These are phyloP conservation scores for Salvia miltiorrhiza DNA, from an alignment of 257 asterid genomes.

Conservation along the genomic window DNA sequence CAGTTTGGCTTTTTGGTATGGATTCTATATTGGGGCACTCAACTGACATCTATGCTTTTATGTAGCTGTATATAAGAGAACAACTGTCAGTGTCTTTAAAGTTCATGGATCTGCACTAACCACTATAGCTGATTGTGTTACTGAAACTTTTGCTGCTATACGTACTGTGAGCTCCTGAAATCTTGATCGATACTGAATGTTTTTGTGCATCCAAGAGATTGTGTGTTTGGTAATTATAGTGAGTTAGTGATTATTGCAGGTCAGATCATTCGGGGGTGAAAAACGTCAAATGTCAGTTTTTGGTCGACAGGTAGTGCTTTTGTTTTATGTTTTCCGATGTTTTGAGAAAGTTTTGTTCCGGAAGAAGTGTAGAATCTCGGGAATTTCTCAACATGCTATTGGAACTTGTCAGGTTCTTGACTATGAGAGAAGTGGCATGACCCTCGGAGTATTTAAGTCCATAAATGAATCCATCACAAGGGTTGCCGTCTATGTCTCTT, in stretches of 20 bases:
- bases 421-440: constrained; percentile 77
- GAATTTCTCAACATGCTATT: constrained; percentile 18
- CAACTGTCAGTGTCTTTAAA: constrained; percentile 85
- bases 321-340: background rate
- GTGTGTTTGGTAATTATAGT: constrained; percentile 7
- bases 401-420: constrained; percentile 61
- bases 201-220: constrained; percentile 3
- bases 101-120: constrained; percentile 94
- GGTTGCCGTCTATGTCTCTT: constrained; percentile 87
- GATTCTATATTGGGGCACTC: constrained; percentile 17
- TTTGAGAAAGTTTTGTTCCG: background rate
- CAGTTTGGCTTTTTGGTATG: background rate
- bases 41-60: constrained; percentile 24
- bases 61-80: constrained; percentile 84
- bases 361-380: constrained; percentile 1
- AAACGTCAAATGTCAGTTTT: constrained; percentile 89
- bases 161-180: constrained; percentile 84
- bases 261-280: constrained; percentile 94
- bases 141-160: constrained; percentile 83
- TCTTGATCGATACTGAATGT: background rate
- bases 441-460: constrained; percentile 83
- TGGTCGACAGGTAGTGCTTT: constrained; percentile 57
- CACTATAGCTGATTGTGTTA: constrained; percentile 82
- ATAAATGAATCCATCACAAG: constrained; percentile 89
- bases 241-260: constrained; percentile 42